A percentile compares a stretch with the other conserved stretches of the same genome.
phyloP scores from a whole-genome alignment of 495 filamentous ascomycete genomes.

The Pyronema omphalodes region DNA sequence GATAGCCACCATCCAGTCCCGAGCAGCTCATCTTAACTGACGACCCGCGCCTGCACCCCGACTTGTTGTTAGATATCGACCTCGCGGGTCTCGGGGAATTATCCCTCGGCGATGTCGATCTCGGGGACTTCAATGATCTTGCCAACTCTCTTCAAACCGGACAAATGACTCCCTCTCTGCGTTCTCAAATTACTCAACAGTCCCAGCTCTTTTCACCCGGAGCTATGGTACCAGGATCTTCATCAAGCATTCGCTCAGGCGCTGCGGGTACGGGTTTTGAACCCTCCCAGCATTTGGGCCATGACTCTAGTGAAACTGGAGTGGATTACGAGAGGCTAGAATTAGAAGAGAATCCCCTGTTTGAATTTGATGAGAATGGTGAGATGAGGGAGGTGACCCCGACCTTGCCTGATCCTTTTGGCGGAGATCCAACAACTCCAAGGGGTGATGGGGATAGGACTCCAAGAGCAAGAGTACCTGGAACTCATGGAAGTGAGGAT shows the following conservation, averaged over 20 bases:
- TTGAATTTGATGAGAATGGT: conserved; percentile 46
- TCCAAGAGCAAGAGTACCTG: background rate
- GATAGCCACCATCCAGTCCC: conserved; percentile 34
- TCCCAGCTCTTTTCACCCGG: background rate
- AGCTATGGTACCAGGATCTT: background rate
- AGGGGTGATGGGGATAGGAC: background rate
- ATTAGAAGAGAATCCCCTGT: conserved; percentile 29
- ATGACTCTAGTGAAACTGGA: background rate
- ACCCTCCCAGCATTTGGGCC: background rate
- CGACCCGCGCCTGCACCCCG: conserved; percentile 72
- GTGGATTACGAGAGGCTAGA: conserved; percentile 7
- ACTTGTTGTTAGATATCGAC: conserved; percentile 27
- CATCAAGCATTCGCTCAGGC: background rate
- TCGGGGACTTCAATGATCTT: background rate
- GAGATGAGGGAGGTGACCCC: conserved; percentile 31
- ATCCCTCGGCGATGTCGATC: background rate
- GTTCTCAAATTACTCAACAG: background rate
- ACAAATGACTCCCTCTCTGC: background rate
- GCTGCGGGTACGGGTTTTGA: background rate
- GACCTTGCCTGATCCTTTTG: background rate
- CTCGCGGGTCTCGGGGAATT: background rate
- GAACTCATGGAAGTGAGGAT: conserved; percentile 27
- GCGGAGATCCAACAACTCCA: background rate
- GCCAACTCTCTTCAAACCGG: background rate
- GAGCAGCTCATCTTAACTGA: conserved; percentile 63